Base-by-base conservation (phyloP, 768 basidiomycete species). In the Royoungia palumana region DNA sequence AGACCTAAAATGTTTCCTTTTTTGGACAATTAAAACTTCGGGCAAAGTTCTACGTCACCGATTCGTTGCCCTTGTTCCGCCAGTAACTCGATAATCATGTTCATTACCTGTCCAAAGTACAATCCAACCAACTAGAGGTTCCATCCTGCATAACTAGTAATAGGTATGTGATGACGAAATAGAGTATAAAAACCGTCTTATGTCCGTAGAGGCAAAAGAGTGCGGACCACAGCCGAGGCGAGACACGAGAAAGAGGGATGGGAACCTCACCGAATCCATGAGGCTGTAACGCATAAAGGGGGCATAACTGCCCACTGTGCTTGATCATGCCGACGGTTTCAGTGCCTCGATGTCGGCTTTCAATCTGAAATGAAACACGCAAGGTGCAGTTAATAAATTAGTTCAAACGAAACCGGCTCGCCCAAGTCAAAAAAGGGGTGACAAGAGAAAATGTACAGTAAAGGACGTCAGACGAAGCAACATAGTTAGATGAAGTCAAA, bases 331-430 rank as follows among this genome's bases (percentile, higher is more conserved):
- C 30, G 58, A 53, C 44, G 65, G 53, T 58, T 74, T 72, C 53
- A 75, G 55, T 60, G 75, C 72, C 42, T 77, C 81, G 53, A 86
- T 54, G 55, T 89, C 86, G 65, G 80, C 83, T 55, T 83, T 82
- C 66, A 88, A 72, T 73, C 87, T 89, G 70, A 49, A 66, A 60
- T 58, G 55, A 63, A 63, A 56, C 55, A 45, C 52, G 53, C 54
- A 44, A 40, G 44, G 48, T 14, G 34, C 53, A 62, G 68, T 73
- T 59, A 74, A 71, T 74, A 71, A 72, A 67, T 68, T 45, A 67
- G 56, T 55, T 63, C 50, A 56, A 59, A 57, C 42, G 40, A 55
- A 40, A 3, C 44, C 42, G 17, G 41, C 45, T 45, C 49, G 20
- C 37, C 51, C 53, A 44, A 44, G 55, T 42, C 38, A 64, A 48